phyloP scores from a whole-genome alignment of 495 filamentous ascomycete genomes.

The Penicillium argentinense region DNA sequence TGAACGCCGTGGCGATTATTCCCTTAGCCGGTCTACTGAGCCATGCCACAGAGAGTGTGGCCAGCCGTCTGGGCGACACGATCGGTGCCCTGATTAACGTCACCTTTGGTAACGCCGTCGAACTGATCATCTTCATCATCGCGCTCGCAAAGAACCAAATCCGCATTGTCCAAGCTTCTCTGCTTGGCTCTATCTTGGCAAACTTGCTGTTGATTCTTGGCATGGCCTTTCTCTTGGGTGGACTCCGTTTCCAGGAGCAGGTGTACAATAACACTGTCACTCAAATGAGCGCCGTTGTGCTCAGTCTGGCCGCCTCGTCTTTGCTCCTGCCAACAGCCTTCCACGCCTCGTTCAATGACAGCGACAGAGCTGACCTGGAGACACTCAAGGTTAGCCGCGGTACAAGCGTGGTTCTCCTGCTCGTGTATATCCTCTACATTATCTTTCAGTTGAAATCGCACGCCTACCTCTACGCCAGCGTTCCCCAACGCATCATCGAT shows the following conservation, averaged over 20 bases:
- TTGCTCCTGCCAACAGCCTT: conserved; percentile 85
- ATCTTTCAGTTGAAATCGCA: conserved; percentile 92
- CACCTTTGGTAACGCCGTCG: conserved; percentile 86
- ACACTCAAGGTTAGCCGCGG: conserved; percentile 85
- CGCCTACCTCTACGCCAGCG: conserved; percentile 86
- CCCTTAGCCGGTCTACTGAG: conserved; percentile 77
- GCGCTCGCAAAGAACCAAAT: conserved; percentile 65
- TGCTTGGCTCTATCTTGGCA: conserved; percentile 84
- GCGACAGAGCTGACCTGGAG: conserved; percentile 58
- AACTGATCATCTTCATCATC: conserved; percentile 76
- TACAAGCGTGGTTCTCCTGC: conserved; percentile 81
- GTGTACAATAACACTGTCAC: conserved; percentile 94
- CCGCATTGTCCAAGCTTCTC: conserved; percentile 82
- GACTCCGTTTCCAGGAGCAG: conserved; percentile 85
- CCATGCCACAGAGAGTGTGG: conserved; percentile 81
- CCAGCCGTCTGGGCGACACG: conserved; percentile 73
- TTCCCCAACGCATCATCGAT: conserved; percentile 85
- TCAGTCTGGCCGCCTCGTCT: conserved; percentile 86
- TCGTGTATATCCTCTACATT: conserved; percentile 84
- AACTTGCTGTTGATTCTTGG: conserved; percentile 87
- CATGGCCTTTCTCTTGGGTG: conserved; percentile 86
- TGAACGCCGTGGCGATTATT: conserved; percentile 83
- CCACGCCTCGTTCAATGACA: conserved; percentile 76
- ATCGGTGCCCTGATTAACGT: conserved; percentile 82
- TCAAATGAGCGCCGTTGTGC: conserved; percentile 90